A percentile compares a stretch with the other conserved stretches of the same genome.
Evolutionary conservation across 495 filamentous ascomycete species (phyloP).

Genomic region (Daldinia loculata): DNA sequence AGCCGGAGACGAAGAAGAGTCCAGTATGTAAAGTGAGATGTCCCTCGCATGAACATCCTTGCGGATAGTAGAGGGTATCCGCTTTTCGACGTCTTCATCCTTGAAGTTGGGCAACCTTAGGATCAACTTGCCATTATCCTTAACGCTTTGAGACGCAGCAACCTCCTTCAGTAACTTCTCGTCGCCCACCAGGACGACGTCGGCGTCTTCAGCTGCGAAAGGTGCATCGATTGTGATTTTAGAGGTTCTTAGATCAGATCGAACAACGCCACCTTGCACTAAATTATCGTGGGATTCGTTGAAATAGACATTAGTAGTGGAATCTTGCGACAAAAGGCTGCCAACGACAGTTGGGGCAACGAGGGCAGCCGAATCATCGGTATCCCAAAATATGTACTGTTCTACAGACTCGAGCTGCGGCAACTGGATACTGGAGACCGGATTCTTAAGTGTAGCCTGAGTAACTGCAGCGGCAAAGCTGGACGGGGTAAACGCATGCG

Average conservation of each 20-base stretch:
- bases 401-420: constrained; percentile 63
- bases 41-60: constrained; percentile 73
- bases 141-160: constrained; percentile 74
- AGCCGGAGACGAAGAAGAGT: constrained; percentile 70
- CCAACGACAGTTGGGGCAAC: constrained; percentile 72
- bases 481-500: constrained; percentile 81
- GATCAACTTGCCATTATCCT: constrained; percentile 75
- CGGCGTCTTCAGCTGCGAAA: constrained; percentile 79
- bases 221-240: constrained; percentile 83
- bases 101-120: constrained; percentile 79
- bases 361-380: constrained; percentile 74
- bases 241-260: constrained; percentile 86
- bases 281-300: constrained; percentile 84
- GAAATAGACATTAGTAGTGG: constrained; percentile 77
- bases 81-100: constrained; percentile 90
- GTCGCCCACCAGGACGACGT: constrained; percentile 79
- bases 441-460: constrained; percentile 68
- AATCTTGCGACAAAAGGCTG: constrained; percentile 76
- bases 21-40: constrained; percentile 75
- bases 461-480: constrained; percentile 65
- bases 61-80: constrained; percentile 71
- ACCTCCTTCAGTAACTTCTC: constrained; percentile 80
- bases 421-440: constrained; percentile 60
- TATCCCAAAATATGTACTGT: constrained; percentile 95
- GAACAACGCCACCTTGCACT: constrained; percentile 81